Conservation (phyloP, 495 filamentous ascomycete species). For the Amphirosellinia nigrospora region DNA sequence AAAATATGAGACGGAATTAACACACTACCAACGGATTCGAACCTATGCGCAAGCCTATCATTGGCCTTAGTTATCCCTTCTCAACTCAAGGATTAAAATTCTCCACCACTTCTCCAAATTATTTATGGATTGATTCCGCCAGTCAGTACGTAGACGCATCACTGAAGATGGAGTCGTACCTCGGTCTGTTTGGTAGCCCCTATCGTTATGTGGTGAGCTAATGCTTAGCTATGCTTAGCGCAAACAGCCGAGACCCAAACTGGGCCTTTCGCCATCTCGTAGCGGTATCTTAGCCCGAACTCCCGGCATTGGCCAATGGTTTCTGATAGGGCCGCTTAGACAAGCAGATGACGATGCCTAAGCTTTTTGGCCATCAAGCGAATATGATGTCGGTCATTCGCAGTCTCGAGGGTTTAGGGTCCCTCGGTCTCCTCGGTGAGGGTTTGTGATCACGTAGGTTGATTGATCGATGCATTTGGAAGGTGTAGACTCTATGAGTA, state of each 20-base stretch:
- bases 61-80: neutral
- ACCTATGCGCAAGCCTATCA: neutral
- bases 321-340: constrained; percentile 22
- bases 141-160: constrained; percentile 5
- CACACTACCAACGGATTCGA: no score
- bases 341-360: constrained; percentile 25
- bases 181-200: no score
- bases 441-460: neutral
- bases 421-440: neutral
- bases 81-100: neutral
- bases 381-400: neutral
- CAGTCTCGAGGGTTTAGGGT: neutral
- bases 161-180: neutral
- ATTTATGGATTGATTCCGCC: constrained; percentile 1
- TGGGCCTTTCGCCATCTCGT: neutral
- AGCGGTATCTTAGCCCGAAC: neutral
- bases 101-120: constrained; percentile 12
- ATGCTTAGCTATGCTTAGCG: neutral
- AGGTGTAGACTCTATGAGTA: neutral
- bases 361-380: neutral
- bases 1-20: neutral
- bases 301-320: neutral
- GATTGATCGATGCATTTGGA: neutral
- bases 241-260: constrained; percentile 10
- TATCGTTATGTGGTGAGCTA: neutral